Percentiles rank a stretch among this genome's conserved stretches.
Conservation (phyloP, 306 rosid genomes). For the Dicorynia guianensis region DNA sequence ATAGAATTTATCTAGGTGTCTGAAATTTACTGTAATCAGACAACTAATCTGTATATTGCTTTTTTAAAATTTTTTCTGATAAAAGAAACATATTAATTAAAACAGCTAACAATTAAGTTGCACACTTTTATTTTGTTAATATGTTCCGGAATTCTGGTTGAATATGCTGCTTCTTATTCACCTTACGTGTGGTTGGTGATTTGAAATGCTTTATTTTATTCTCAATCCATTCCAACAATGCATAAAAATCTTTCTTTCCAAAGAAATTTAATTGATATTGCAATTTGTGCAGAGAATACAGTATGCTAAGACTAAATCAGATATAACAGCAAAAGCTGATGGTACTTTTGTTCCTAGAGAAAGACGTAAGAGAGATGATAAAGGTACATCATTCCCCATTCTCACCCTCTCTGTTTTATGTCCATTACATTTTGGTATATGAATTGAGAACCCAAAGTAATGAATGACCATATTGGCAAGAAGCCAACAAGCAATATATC, state of each 20-base stretch:
- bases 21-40: slow-evolving; percentile 7
- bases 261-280: slow-evolving; percentile 31
- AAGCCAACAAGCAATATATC: too few species aligned
- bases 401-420: slow-evolving; percentile 13
- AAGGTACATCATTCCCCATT: slow-evolving; percentile 52
- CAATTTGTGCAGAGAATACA: slow-evolving; percentile 73
- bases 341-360: slow-evolving; percentile 91
- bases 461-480: too few species aligned
- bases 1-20: not conserved
- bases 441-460: not conserved
- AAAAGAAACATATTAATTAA: not conserved
- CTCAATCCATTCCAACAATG: slow-evolving; percentile 5
- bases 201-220: slow-evolving; percentile 27
- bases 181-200: slow-evolving; percentile 14
- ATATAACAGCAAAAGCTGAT: slow-evolving; percentile 79
- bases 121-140: not conserved
- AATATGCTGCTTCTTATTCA: not conserved
- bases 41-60: slow-evolving; percentile 16
- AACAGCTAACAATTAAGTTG: slow-evolving; percentile 9
- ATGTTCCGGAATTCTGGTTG: not conserved
- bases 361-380: slow-evolving; percentile 85
- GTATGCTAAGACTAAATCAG: slow-evolving; percentile 92
- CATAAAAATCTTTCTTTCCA: slow-evolving; percentile 19
- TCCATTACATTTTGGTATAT: slow-evolving; percentile 9
- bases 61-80: not conserved